Percentiles rank a stretch among this genome's conserved stretches.
phyloP scores from a whole-genome alignment of 2,329 filamentous ascomycete genomes.

The Talaromyces sp. region DNA sequence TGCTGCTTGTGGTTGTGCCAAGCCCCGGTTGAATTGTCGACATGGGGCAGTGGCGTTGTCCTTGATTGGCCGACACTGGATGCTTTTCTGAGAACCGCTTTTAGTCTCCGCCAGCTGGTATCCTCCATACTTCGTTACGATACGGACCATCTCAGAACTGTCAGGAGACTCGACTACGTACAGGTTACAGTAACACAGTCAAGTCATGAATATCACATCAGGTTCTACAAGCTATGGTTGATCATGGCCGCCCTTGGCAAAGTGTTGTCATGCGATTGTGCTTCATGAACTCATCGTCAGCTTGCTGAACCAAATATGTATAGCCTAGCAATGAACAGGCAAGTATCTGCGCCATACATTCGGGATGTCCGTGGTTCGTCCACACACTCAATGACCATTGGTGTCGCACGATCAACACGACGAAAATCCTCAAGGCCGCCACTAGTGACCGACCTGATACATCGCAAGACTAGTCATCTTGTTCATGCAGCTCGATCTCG shows the following conservation, averaged over 20 bases:
- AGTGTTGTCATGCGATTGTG: neutral
- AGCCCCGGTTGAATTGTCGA: neutral
- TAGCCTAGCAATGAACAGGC: neutral
- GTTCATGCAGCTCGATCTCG: constrained; percentile 3
- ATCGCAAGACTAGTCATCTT: neutral
- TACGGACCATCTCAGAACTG: neutral
- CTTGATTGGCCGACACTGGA: neutral
- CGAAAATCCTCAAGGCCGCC: neutral
- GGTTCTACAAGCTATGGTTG: neutral
- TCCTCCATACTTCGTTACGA: neutral
- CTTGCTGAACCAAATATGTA: neutral
- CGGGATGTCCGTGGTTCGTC: neutral
- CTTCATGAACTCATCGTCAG: neutral
- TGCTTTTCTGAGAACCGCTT: neutral
- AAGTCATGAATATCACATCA: neutral
- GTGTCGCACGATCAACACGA: neutral
- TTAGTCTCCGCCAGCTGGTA: constrained; percentile 1
- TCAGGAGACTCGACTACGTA: neutral
- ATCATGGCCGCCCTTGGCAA: neutral
- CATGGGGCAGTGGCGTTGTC: neutral
- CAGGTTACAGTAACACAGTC: neutral
- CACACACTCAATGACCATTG: neutral
- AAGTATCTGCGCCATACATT: neutral
- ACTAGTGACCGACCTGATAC: neutral
- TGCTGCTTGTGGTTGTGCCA: neutral